phyloP scores from a whole-genome alignment of 768 basidiomycete species.

The Trametes punicea region DNA sequence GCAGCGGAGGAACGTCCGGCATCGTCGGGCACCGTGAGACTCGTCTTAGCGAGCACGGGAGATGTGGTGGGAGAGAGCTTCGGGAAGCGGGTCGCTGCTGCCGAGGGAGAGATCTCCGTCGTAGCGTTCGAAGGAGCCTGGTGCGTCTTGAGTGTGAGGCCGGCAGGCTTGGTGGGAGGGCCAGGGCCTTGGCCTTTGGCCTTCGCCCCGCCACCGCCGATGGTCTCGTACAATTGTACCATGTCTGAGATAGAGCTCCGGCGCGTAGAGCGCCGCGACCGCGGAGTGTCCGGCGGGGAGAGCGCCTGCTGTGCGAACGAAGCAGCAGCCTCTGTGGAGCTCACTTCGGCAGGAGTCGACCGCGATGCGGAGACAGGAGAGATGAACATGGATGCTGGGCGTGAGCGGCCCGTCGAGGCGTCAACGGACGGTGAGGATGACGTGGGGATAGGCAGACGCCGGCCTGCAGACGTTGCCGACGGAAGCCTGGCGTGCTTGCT shows the following conservation, averaged over 20 bases:
- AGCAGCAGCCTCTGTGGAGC: slow-evolving; percentile 31
- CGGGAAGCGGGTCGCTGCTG: slow-evolving; percentile 28
- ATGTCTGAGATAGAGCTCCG: slow-evolving; percentile 84
- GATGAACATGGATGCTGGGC: slow-evolving; percentile 82
- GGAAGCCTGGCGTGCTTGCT: slow-evolving; percentile 32
- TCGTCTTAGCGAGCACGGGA: slow-evolving; percentile 22
- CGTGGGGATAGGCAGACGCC: slow-evolving; percentile 22
- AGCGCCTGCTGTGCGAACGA: slow-evolving; percentile 19
- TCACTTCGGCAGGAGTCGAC: slow-evolving; percentile 42
- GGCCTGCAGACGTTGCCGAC: slow-evolving; percentile 13
- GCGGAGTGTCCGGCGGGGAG: slow-evolving; percentile 47
- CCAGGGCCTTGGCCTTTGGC: slow-evolving; percentile 5
- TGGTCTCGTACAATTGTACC: slow-evolving; percentile 78
- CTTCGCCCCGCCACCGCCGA: slow-evolving; percentile 33
- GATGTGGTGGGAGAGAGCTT: slow-evolving; percentile 27
- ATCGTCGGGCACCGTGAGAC: slow-evolving; percentile 22
- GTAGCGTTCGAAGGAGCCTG: slow-evolving; percentile 2
- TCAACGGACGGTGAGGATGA: slow-evolving; percentile 27
- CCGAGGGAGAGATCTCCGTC: slow-evolving; percentile 24
- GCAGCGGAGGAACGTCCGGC: background rate
- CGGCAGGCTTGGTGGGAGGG: slow-evolving; percentile 31
- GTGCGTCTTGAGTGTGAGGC: slow-evolving; percentile 26
- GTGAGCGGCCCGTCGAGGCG: slow-evolving; percentile 42
- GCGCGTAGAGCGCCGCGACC: slow-evolving; percentile 41
- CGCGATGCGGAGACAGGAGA: slow-evolving; percentile 47